Percentiles rank a stretch among this genome's conserved stretches.
These are phyloP conservation scores for Candida dubliniensis DNA, from an alignment of 1,139 yeast genomes.

Conservation along the genomic window DNA sequence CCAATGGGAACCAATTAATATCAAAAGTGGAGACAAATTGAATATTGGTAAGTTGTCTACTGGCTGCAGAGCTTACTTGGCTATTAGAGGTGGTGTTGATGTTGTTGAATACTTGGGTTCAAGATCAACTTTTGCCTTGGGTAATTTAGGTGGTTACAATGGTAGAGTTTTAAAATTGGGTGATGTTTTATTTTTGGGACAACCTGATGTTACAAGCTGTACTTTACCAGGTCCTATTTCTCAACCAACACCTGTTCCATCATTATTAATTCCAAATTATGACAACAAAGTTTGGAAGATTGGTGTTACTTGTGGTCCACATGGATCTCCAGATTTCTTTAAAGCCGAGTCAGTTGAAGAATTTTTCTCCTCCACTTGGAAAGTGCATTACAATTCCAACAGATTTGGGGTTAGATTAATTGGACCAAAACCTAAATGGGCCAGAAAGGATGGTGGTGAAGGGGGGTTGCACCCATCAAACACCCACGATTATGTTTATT, in stretches of 20 bases:
- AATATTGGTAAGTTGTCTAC: conserved; percentile 73
- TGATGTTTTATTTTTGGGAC: conserved; percentile 84
- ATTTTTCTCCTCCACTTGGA: conserved; percentile 81
- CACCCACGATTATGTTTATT: conserved; percentile 95
- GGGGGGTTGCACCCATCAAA: conserved; percentile 98
- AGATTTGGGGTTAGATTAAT: conserved; percentile 92
- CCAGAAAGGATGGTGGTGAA: conserved; percentile 95
- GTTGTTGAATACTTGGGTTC: conserved; percentile 93
- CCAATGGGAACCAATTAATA: conserved; percentile 67
- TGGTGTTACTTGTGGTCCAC: conserved; percentile 96
- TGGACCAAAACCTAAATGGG: conserved; percentile 98
- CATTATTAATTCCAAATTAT: conserved; percentile 58
- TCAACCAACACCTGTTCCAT: conserved; percentile 60
- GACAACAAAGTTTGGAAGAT: conserved; percentile 70
- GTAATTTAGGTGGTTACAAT: conserved; percentile 91
- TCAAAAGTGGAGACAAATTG: conserved; percentile 74
- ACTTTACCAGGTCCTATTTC: conserved; percentile 70
- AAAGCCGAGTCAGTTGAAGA: conserved; percentile 69
- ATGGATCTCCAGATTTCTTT: conserved; percentile 95
- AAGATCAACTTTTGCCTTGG: conserved; percentile 94
- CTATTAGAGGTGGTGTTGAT: conserved; percentile 90
- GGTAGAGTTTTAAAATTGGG: conserved; percentile 91
- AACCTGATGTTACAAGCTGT: conserved; percentile 67
- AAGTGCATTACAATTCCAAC: conserved; percentile 94
- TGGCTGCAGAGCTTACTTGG: conserved; percentile 89